Conservation (phyloP, 305 asterid genomes). For the Petunia hybrid region DNA sequence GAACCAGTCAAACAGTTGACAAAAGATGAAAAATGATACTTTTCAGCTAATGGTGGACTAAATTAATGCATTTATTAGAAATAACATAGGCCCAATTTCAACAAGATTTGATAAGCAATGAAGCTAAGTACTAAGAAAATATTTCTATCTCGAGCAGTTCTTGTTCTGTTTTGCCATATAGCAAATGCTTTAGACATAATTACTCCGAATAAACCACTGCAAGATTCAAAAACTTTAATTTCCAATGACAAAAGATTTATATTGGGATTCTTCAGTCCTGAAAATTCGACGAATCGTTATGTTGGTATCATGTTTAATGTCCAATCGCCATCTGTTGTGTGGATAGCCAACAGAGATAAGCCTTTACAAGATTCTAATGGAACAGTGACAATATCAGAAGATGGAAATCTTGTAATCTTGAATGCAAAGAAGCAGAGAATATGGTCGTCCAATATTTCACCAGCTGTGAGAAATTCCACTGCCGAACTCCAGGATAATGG, state of each 20-base stretch:
- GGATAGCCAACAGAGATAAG: constrained; percentile 53
- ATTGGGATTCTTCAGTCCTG: constrained; percentile 52
- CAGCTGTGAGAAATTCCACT: constrained; percentile 23
- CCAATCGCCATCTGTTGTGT: constrained; percentile 38
- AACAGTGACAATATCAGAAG: constrained; percentile 36
- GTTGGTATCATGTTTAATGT: constrained; percentile 52
- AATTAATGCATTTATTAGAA: no score
- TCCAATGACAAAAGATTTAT: constrained; percentile 42
- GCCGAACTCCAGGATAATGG: constrained; percentile 50
- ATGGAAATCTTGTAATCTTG: constrained; percentile 35
- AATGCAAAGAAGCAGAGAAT: constrained; percentile 37
- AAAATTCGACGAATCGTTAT: constrained; percentile 39
- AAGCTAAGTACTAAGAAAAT: no score
- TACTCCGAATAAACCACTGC: constrained; percentile 35
- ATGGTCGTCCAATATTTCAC: constrained; percentile 54
- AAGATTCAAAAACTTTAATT: constrained; percentile 39
- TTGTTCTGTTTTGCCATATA: not conserved
- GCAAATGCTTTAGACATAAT: constrained; percentile 29
- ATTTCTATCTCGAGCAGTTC: no score
- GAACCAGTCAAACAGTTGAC: no score
- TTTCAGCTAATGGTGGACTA: no score
- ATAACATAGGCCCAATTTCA: no score
- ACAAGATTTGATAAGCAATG: no score
- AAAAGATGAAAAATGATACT: no score
- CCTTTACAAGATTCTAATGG: constrained; percentile 48